Percentiles rank a stretch among this genome's conserved stretches.
Conservation (phyloP, 441 rosid genomes). For the Mallotus repandus region DNA sequence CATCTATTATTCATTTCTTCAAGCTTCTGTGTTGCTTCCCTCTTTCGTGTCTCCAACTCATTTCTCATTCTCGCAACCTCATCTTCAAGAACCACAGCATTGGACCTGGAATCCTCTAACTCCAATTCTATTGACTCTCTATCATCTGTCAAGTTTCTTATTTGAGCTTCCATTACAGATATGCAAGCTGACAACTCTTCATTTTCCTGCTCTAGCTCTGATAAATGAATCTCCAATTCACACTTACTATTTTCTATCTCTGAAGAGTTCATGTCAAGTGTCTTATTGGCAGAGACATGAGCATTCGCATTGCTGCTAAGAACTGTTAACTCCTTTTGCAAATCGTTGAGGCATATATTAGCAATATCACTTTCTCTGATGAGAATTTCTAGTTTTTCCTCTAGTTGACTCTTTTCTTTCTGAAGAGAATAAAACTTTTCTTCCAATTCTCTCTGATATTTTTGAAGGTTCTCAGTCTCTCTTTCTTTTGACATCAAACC, state of each 20-base stretch:
- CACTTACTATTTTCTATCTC: constrained; percentile 35
- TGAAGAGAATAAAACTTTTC: constrained; percentile 34
- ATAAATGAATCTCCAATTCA: constrained; percentile 35
- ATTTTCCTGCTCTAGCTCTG: constrained; percentile 41
- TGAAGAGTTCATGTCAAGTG: constrained; percentile 40
- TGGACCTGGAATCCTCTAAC: constrained; percentile 32
- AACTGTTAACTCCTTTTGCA: constrained; percentile 36
- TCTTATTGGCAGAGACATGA: constrained; percentile 42
- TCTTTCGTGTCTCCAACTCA: constrained; percentile 31
- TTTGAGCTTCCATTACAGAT: constrained; percentile 41
- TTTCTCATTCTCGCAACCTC: constrained; percentile 36
- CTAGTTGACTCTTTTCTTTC: constrained; percentile 41
- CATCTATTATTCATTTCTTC: constrained; percentile 28
- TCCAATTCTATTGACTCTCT: constrained; percentile 30
- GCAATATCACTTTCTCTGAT: constrained; percentile 39
- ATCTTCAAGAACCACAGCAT: constrained; percentile 27
- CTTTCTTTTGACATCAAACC: constrained; percentile 40
- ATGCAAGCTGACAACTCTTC: constrained; percentile 29
- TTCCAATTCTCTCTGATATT: constrained; percentile 31
- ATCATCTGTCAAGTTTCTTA: constrained; percentile 37
- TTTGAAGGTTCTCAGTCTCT: constrained; percentile 34
- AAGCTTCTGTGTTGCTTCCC: constrained; percentile 24
- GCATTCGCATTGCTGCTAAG: constrained; percentile 39
- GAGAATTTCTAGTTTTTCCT: constrained; percentile 36
- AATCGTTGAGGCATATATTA: constrained; percentile 40